Conservation (phyloP, 192 early-diverging fungal genomes). For the Funneliformis mosseae region DNA sequence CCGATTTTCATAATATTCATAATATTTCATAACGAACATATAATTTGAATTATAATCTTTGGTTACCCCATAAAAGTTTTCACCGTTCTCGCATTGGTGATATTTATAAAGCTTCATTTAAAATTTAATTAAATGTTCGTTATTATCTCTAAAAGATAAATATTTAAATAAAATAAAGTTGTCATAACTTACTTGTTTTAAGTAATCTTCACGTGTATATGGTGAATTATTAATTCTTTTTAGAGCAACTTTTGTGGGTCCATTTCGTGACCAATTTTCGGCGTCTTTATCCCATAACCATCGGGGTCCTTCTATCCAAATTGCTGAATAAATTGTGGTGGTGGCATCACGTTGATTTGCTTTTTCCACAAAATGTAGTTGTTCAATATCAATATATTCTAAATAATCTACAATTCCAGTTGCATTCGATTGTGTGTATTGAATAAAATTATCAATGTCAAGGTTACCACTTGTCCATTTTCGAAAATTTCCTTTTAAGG, state of each 20-base stretch:
- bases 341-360: not conserved
- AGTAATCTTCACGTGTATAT: not conserved
- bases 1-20: no score
- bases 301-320: no score
- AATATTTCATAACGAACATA: constrained; percentile 15
- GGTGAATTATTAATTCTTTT: constrained; percentile 1
- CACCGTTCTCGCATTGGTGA: not conserved
- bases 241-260: constrained; percentile 5
- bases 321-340: no score
- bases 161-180: not conserved
- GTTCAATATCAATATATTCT: not conserved
- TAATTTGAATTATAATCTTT: not conserved
- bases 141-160: not conserved
- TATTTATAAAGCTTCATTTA: not conserved
- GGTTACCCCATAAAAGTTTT: not conserved
- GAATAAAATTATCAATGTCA: not conserved
- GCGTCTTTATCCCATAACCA: constrained; percentile 5
- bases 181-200: not conserved
- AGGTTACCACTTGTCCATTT: not conserved
- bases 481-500: no score
- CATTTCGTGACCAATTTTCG: not conserved
- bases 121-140: no score
- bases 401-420: not conserved
- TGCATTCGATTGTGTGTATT: not conserved
- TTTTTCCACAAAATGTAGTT: not conserved